Conservation (phyloP, 2,329 filamentous ascomycete genomes). For the Alternaria sp. region DNA sequence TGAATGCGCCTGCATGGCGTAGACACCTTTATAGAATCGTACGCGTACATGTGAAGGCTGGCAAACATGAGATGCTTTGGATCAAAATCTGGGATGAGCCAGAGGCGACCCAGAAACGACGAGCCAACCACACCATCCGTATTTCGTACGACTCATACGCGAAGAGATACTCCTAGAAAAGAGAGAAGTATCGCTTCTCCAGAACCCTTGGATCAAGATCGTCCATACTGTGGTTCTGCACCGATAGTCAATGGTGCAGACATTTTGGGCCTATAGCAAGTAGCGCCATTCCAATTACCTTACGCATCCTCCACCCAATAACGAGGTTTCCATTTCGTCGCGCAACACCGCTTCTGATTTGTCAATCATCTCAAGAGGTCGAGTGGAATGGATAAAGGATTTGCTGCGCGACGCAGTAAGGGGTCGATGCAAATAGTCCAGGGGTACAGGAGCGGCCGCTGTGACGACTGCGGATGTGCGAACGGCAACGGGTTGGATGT, state of each 20-base stretch:
- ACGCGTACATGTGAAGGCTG: not conserved
- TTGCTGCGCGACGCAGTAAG: not conserved
- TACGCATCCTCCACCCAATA: no score
- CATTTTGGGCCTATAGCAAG: not conserved
- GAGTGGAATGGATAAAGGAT: not conserved
- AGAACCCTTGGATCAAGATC: not conserved
- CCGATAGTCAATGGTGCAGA: accelerated
- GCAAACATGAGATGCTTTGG: not conserved
- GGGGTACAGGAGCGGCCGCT: not conserved
- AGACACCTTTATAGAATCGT: no score
- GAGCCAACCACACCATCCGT: no score
- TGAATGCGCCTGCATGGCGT: not conserved
- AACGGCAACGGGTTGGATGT: not conserved
- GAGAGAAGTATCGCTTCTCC: not conserved
- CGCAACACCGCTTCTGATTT: not conserved
- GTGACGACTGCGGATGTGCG: not conserved
- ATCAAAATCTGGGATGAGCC: not conserved
- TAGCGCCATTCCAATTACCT: not conserved
- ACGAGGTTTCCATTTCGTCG: not conserved
- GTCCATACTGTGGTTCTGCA: not conserved
- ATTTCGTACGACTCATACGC: no score
- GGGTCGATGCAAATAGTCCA: not conserved
- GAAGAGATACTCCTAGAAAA: no score
- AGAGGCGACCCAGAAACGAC: no score
- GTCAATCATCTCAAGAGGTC: not conserved